A percentile compares a stretch with the other conserved stretches of the same genome.
phyloP scores from a whole-genome alignment of 805 yeast genomes.

The Candida morakotiae region DNA sequence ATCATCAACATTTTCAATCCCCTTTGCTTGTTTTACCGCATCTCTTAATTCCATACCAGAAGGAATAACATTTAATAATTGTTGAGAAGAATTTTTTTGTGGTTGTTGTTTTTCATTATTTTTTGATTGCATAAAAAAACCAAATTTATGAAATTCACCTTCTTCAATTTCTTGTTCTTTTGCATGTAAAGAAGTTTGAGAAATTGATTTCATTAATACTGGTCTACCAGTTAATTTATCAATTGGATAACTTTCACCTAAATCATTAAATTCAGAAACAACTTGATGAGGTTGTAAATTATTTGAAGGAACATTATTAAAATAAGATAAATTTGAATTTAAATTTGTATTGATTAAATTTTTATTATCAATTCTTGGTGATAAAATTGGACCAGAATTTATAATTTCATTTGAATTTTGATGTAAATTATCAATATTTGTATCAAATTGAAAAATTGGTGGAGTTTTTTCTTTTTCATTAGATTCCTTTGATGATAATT shows the following conservation, averaged over 20 bases:
- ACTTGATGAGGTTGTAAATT: slow-evolving; percentile 62
- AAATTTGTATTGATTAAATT: too few relatives aligned
- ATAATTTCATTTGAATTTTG: slow-evolving; percentile 47
- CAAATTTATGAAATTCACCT: slow-evolving; percentile 88
- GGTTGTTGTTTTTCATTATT: slow-evolving; percentile 5
- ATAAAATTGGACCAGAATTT: slow-evolving; percentile 50
- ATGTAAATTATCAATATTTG: slow-evolving; percentile 31
- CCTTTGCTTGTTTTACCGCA: slow-evolving; percentile 70
- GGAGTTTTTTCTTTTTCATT: not conserved
- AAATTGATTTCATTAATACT: slow-evolving; percentile 57
- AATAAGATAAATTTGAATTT: not conserved
- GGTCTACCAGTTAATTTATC: slow-evolving; percentile 73
- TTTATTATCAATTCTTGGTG: slow-evolving; percentile 29
- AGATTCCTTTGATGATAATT: slow-evolving; percentile 8
- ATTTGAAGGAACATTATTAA: slow-evolving; percentile 16
- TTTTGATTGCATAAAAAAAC: slow-evolving; percentile 57
- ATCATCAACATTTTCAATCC: slow-evolving; percentile 65
- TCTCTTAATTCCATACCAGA: slow-evolving; percentile 53
- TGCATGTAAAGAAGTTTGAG: slow-evolving; percentile 65
- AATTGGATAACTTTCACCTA: slow-evolving; percentile 49
- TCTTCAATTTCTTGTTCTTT: slow-evolving; percentile 84
- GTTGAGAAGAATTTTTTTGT: slow-evolving; percentile 12
- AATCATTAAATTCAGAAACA: slow-evolving; percentile 59
- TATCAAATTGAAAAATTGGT: slow-evolving; percentile 3
- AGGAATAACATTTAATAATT: slow-evolving; percentile 41